Percentiles rank a stretch among this genome's conserved stretches.
Evolutionary conservation across 2,329 filamentous ascomycete species (phyloP).

Genomic region (Teratosphaeria nubilosa): DNA sequence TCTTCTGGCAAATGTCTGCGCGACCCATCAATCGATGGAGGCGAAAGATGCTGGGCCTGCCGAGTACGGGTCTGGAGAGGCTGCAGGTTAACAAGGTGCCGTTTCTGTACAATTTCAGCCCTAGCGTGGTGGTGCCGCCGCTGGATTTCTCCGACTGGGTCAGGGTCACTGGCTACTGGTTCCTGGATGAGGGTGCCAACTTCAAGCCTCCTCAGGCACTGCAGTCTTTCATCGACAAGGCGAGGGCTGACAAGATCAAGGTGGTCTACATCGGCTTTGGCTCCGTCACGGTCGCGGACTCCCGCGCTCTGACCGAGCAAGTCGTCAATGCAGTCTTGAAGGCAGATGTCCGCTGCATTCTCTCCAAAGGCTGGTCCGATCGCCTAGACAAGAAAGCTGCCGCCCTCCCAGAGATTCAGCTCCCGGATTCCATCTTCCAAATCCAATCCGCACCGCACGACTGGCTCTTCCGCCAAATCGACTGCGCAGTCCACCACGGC

Average conservation of each 20-base stretch:
- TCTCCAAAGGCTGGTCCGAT: conserved; percentile 97
- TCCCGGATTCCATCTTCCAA: conserved; percentile 72
- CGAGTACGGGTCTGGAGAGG: conserved; percentile 74
- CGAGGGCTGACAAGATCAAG: conserved; percentile 73
- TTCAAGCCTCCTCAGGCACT: conserved; percentile 72
- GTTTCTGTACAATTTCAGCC: conserved; percentile 95
- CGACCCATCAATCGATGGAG: conserved; percentile 90
- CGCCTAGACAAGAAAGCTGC: conserved; percentile 53
- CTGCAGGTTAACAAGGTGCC: conserved; percentile 97
- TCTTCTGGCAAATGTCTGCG: conserved; percentile 92
- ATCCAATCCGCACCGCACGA: conserved; percentile 91
- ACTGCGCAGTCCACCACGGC: conserved; percentile 89
- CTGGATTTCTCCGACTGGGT: conserved; percentile 98
- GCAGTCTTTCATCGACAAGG: conserved; percentile 70
- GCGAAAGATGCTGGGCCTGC: conserved; percentile 66
- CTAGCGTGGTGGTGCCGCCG: conserved; percentile 84
- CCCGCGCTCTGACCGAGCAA: conserved; percentile 78
- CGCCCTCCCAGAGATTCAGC: conserved; percentile 50
- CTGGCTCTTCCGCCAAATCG: conserved; percentile 90
- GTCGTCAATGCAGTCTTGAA: conserved; percentile 84
- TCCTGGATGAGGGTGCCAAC: conserved; percentile 64
- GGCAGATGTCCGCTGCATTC: conserved; percentile 84
- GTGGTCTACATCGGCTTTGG: conserved; percentile 96
- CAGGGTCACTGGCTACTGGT: conserved; percentile 95
- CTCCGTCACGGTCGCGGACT: conserved; percentile 87